These are phyloP conservation scores for Anthracocystis walkeri DNA, from an alignment of 1,284 basidiomycete genomes.

Conservation along the genomic window DNA sequence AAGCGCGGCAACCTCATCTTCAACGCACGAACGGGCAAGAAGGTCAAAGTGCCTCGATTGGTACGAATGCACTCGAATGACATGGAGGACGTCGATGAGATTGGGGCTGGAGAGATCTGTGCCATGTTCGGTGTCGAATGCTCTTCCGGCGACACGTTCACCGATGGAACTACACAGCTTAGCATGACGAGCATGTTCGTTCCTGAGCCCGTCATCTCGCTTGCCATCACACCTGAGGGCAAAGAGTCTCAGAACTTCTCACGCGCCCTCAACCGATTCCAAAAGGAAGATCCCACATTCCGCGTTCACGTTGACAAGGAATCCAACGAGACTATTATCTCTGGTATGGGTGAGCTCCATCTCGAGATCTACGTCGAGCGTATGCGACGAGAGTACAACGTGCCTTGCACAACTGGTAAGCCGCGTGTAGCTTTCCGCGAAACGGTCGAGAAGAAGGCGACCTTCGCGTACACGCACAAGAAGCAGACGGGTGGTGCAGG, in stretches of 20 bases:
- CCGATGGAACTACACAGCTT: slow-evolving; percentile 71
- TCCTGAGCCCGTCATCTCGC: slow-evolving; percentile 96
- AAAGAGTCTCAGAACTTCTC: slow-evolving; percentile 88
- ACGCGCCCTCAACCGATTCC: slow-evolving; percentile 95
- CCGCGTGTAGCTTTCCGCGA: slow-evolving; percentile 97
- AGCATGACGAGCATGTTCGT: slow-evolving; percentile 93
- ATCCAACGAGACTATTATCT: slow-evolving; percentile 99
- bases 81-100: slow-evolving; percentile 96
- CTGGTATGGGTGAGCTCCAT: slow-evolving; percentile 99
- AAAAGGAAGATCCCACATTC: slow-evolving; percentile 99
- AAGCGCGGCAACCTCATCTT: slow-evolving; percentile 87
- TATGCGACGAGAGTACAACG: slow-evolving; percentile 97
- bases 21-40: slow-evolving; percentile 95
- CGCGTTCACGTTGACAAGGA: slow-evolving; percentile 93
- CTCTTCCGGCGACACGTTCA: slow-evolving; percentile 98
- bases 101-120: slow-evolving; percentile 99
- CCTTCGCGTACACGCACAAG: slow-evolving; percentile 95
- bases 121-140: slow-evolving; percentile 99
- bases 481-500: slow-evolving; percentile 98
- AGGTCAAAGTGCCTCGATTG: slow-evolving; percentile 95
- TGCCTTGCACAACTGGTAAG: slow-evolving; percentile 92
- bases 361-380: slow-evolving; percentile 99
- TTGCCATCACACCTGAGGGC: slow-evolving; percentile 90
- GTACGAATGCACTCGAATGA: slow-evolving; percentile 99
- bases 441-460: slow-evolving; percentile 83